Evolutionary conservation across 768 basidiomycete genomes (phyloP).

Genomic region (Lenzites betulinus): DNA sequence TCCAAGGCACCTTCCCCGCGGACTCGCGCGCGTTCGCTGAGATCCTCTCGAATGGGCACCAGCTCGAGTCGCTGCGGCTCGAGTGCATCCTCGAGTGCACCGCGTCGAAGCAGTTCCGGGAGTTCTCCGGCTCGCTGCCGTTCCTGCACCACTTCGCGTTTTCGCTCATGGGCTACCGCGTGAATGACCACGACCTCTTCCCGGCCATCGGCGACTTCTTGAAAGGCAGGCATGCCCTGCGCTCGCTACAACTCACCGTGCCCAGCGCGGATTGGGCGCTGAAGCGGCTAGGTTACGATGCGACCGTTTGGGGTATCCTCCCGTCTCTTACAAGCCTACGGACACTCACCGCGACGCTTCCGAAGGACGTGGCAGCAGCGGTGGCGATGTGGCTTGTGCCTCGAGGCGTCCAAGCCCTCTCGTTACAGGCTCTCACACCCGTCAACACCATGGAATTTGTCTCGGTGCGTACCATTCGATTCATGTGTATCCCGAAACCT

Average conservation of each 20-base stretch:
- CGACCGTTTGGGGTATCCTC: constrained; percentile 70
- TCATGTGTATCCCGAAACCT: background rate
- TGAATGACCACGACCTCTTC: constrained; percentile 62
- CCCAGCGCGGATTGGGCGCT: constrained; percentile 43
- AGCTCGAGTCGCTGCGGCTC: constrained; percentile 63
- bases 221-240: constrained; percentile 52
- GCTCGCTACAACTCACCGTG: constrained; percentile 49
- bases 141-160: constrained; percentile 69
- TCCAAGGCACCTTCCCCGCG: constrained; percentile 55
- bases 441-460: constrained; percentile 32
- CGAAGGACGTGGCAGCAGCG: constrained; percentile 60
- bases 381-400: constrained; percentile 73
- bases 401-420: constrained; percentile 31
- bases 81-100: constrained; percentile 54
- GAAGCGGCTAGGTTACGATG: constrained; percentile 63
- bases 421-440: constrained; percentile 29
- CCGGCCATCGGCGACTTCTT: constrained; percentile 70
- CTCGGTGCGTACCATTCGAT: constrained; percentile 23
- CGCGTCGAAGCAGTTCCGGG: constrained; percentile 51
- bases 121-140: constrained; percentile 45
- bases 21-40: constrained; percentile 56
- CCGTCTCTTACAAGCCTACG: constrained; percentile 55
- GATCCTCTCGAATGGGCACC: constrained; percentile 60
- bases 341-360: constrained; percentile 63
- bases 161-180: constrained; percentile 28